Evolutionary conservation across 768 basidiomycete species (phyloP).

Genomic region (Holtermannia corniformis): DNA sequence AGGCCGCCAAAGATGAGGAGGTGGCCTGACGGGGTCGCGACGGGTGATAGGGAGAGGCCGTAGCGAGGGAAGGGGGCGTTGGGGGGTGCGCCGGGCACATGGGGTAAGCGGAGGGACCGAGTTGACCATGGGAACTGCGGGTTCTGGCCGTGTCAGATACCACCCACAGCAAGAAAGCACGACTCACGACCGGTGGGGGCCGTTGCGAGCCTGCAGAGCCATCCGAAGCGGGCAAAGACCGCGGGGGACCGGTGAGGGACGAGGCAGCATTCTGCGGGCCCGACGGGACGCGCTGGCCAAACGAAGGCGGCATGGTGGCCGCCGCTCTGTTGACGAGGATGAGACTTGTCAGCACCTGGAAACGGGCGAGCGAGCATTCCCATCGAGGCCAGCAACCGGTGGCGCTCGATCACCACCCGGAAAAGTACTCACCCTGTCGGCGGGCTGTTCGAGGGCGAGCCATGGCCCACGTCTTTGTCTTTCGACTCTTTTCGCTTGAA

Average conservation of each 20-base stretch:
- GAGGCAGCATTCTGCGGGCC: no score
- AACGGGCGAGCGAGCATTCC: no score
- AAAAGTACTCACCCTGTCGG: background rate
- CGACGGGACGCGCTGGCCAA: background rate
- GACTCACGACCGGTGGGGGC: no score
- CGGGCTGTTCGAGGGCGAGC: background rate
- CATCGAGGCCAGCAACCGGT: no score
- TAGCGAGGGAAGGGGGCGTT: conserved; percentile 92
- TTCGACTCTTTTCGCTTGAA: background rate
- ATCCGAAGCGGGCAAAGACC: no score
- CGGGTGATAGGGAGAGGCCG: conserved; percentile 69
- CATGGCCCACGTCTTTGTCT: background rate
- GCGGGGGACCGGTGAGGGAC: no score
- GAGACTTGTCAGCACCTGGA: no score
- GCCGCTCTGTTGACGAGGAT: background rate
- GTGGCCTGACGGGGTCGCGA: conserved; percentile 57
- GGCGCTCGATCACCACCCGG: no score
- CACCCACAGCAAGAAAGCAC: background rate
- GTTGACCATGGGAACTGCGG: conserved; percentile 29
- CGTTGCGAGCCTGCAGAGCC: no score
- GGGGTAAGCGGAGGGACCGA: conserved; percentile 16
- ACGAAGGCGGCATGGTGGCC: background rate
- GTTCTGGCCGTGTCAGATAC: background rate
- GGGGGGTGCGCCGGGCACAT: conserved; percentile 42
- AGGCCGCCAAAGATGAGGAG: conserved; percentile 96